Conservation (phyloP, 1,139 yeast genomes). For the Zhuliangozyma parablackwelliae region DNA sequence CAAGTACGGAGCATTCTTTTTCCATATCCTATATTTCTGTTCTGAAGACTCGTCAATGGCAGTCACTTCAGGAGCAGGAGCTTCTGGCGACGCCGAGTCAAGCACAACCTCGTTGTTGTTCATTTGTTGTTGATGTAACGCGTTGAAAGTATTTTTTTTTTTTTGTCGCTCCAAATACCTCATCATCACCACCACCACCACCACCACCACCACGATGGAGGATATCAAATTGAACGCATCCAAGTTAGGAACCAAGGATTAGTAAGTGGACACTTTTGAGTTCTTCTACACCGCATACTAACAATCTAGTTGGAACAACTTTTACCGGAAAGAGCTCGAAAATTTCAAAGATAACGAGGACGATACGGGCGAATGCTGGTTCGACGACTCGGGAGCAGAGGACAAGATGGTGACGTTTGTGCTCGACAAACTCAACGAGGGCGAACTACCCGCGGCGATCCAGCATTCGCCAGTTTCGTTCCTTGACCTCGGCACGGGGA, state of each 20-base stretch:
- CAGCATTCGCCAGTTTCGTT: constrained; percentile 32
- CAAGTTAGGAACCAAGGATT: constrained; percentile 71
- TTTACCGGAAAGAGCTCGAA: constrained; percentile 65
- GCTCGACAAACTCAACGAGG: constrained; percentile 24
- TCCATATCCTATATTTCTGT: constrained; percentile 45
- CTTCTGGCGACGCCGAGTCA: too few relatives aligned
- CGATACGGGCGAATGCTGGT: constrained; percentile 97
- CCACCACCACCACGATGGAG: constrained; percentile 27
- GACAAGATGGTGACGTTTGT: constrained; percentile 69
- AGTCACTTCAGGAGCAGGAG: not conserved
- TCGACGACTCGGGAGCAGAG: constrained; percentile 90
- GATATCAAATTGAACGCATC: constrained; percentile 63
- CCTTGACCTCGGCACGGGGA: constrained; percentile 91
- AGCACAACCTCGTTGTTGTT: too few relatives aligned
- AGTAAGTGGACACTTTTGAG: constrained; percentile 37
- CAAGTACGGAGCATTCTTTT: constrained; percentile 50
- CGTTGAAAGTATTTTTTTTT: too few relatives aligned
- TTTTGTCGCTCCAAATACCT: too few relatives aligned
- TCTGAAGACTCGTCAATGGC: constrained; percentile 25
- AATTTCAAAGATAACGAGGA: constrained; percentile 70
- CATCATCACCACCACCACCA: not conserved
- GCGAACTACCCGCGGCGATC: constrained; percentile 15
- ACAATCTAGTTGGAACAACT: constrained; percentile 69
- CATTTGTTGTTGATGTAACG: too few relatives aligned
- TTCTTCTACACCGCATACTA: not conserved